Evolutionary conservation across 495 filamentous ascomycete genomes (phyloP).

Genomic region (Pseudotulostoma volvatum): DNA sequence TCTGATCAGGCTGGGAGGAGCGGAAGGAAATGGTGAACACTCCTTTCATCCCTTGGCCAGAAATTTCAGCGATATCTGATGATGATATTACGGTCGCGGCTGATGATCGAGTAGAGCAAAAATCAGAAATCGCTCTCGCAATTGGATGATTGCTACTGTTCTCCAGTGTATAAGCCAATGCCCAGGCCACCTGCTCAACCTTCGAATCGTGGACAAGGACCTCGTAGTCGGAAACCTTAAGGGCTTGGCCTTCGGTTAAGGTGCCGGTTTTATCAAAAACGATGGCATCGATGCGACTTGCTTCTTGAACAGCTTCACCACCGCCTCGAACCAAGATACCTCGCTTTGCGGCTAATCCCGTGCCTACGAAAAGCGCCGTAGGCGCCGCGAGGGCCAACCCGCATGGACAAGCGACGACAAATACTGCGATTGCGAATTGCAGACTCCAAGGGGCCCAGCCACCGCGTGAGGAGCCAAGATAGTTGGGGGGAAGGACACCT

Average conservation of each 20-base stretch:
- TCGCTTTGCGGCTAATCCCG: conserved; percentile 70
- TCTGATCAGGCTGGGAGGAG: conserved; percentile 1
- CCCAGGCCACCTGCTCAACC: conserved; percentile 25
- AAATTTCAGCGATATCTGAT: conserved; percentile 49
- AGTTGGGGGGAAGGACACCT: conserved; percentile 47
- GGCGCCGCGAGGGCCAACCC: conserved; percentile 85
- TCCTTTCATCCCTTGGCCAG: conserved; percentile 70
- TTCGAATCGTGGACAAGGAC: conserved; percentile 28
- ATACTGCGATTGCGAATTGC: conserved; percentile 86
- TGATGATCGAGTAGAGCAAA: conserved; percentile 35
- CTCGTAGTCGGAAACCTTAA: conserved; percentile 59
- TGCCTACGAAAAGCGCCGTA: conserved; percentile 83
- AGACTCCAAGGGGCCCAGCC: conserved; percentile 80
- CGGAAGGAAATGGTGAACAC: conserved; percentile 32
- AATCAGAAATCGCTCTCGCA: conserved; percentile 60
- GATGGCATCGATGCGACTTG: conserved; percentile 66
- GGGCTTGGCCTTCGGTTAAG: conserved; percentile 68
- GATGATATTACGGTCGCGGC: conserved; percentile 16
- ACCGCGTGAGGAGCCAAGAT: conserved; percentile 46
- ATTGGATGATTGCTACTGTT: conserved; percentile 77
- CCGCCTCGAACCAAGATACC: conserved; percentile 92
- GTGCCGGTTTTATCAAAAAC: conserved; percentile 98
- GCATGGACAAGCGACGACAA: conserved; percentile 89
- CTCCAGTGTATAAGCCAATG: conserved; percentile 50
- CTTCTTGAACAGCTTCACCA: conserved; percentile 90